These are phyloP conservation scores for Irpex sp. DNA, from an alignment of 1,284 basidiomycete species.

Conservation along the genomic window DNA sequence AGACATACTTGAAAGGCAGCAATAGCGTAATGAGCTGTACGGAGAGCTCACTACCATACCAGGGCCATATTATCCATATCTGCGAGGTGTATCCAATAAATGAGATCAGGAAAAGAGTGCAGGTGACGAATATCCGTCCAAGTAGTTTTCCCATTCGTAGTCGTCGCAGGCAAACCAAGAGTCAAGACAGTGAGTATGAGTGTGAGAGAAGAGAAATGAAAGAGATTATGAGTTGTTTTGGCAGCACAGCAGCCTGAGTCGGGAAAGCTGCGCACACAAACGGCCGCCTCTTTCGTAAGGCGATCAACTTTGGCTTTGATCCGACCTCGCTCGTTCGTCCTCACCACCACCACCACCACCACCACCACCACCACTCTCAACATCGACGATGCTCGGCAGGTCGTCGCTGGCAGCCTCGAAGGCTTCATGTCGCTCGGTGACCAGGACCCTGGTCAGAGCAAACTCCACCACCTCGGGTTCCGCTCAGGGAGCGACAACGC, in stretches of 20 bases:
- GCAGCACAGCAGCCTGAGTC: background rate
- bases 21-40: conserved; percentile 72
- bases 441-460: background rate
- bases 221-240: too few species aligned
- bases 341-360: background rate
- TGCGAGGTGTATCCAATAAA: conserved; percentile 90
- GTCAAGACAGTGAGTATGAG: conserved; percentile 4
- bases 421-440: background rate
- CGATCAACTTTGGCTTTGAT: conserved; percentile 3
- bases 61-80: conserved; percentile 89
- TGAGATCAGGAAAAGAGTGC: conserved; percentile 74
- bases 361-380: background rate
- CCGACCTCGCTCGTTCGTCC: background rate
- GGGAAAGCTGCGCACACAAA: background rate
- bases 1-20: conserved; percentile 83
- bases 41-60: conserved; percentile 74
- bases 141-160: conserved; percentile 43
- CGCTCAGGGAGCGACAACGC: background rate
- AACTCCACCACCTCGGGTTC: conserved; percentile 8
- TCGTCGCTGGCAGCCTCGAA: conserved; percentile 7
- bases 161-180: conserved; percentile 25
- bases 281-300: background rate
- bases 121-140: conserved; percentile 61
- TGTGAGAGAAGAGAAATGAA: conserved; percentile 1
- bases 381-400: conserved; percentile 10